Percentiles rank a stretch among this genome's conserved stretches.
Conservation (phyloP, 2,329 filamentous ascomycete genomes). For the Ramularia endophylla region DNA sequence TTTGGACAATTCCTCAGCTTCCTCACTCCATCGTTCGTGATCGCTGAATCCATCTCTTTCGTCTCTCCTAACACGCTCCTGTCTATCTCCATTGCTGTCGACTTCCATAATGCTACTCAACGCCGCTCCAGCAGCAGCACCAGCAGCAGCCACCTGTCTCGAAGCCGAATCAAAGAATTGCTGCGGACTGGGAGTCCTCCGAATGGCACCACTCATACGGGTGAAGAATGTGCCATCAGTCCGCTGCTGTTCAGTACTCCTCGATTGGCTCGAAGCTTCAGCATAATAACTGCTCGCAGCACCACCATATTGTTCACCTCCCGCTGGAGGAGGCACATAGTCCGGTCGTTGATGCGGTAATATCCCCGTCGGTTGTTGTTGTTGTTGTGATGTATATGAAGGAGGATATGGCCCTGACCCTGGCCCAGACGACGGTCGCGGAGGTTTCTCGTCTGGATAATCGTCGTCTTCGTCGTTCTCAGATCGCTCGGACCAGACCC, state of each 20-base stretch:
- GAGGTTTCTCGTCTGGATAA: conserved; percentile 39
- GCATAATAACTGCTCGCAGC: conserved; percentile 27
- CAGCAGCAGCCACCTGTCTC: conserved; percentile 71
- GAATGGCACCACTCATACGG: conserved; percentile 73
- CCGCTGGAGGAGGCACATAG: conserved; percentile 21
- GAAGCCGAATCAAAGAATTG: conserved; percentile 81
- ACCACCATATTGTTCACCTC: conserved; percentile 17
- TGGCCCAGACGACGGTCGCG: conserved; percentile 22
- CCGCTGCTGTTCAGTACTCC: conserved; percentile 4
- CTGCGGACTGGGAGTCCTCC: conserved; percentile 78
- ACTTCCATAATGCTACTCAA: conserved; percentile 82
- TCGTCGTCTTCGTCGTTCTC: conserved; percentile 63
- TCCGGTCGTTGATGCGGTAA: conserved; percentile 19
- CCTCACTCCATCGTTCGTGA: conserved; percentile 87
- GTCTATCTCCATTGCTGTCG: conserved; percentile 57
- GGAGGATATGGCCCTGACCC: conserved; percentile 18
- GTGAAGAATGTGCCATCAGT: conserved; percentile 24
- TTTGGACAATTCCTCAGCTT: conserved; percentile 60
- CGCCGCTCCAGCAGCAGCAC: conserved; percentile 75
- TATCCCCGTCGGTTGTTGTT: conserved; percentile 7
- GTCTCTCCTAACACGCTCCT: conserved; percentile 17
- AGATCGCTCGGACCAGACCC: conserved; percentile 87
- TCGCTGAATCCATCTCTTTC: conserved; percentile 46
- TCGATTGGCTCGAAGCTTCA: conserved; percentile 7
- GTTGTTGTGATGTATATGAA: conserved; percentile 20